Evolutionary conservation across 2,329 filamentous ascomycete genomes (phyloP).

Genomic region (Cercospora citrullina): DNA sequence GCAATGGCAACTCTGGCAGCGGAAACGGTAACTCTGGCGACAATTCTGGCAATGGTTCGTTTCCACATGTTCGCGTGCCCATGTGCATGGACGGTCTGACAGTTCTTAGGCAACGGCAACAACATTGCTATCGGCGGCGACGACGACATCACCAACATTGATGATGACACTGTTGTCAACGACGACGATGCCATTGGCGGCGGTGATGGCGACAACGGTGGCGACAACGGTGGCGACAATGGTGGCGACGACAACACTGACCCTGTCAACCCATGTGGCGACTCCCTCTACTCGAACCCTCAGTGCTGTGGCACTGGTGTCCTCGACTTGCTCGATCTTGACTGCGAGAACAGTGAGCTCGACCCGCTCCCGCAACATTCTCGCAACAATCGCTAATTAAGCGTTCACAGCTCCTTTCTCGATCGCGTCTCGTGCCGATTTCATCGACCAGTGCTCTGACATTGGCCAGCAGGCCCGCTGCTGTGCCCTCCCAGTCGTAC

Average conservation of each 20-base stretch:
- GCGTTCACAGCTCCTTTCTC: too few species aligned
- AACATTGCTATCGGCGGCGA: neutral
- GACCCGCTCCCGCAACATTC: too few species aligned
- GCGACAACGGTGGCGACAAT: neutral
- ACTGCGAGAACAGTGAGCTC: neutral
- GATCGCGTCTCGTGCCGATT: neutral
- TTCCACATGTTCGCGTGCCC: neutral
- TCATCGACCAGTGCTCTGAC: neutral
- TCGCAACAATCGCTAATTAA: too few species aligned
- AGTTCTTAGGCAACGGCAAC: neutral
- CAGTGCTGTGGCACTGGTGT: neutral
- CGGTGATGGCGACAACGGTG: neutral
- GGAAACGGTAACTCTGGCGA: conserved; percentile 1
- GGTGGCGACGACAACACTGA: neutral
- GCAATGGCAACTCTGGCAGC: conserved; percentile 4
- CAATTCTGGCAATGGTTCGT: neutral
- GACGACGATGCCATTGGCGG: neutral
- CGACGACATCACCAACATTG: neutral
- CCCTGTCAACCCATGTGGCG: too few species aligned
- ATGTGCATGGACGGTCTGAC: neutral
- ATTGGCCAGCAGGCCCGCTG: neutral
- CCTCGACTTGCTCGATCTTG: neutral
- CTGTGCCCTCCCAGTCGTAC: neutral
- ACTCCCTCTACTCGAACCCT: neutral
- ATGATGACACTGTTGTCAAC: neutral